Conservation (phyloP, 805 yeast genomes). For the Tetrapisispora taiwanensis region DNA sequence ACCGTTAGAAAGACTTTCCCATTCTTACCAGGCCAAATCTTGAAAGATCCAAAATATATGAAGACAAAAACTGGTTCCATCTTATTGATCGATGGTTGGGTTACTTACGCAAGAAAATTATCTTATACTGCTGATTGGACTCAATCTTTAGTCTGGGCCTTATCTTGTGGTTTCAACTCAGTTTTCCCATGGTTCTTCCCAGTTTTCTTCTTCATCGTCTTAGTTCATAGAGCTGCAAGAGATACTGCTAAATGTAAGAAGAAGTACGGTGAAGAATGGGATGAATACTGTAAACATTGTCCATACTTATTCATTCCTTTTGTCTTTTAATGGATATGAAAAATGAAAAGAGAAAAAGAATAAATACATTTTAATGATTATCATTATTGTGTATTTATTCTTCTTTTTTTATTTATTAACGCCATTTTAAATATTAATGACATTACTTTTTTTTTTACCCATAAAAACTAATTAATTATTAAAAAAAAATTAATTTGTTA, state of each 20-base stretch:
- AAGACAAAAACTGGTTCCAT: slow-evolving; percentile 76
- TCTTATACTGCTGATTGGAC: slow-evolving; percentile 92
- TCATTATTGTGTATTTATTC: background rate
- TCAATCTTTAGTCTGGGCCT: slow-evolving; percentile 86
- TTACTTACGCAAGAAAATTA: slow-evolving; percentile 81
- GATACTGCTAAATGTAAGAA: slow-evolving; percentile 74
- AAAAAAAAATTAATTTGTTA: too few relatives aligned
- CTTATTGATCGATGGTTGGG: slow-evolving; percentile 90
- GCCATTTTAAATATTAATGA: too few relatives aligned
- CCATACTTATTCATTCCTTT: slow-evolving; percentile 90
- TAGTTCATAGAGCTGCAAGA: slow-evolving; percentile 80
- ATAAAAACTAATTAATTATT: too few relatives aligned
- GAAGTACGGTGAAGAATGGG: slow-evolving; percentile 95
- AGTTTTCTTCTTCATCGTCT: slow-evolving; percentile 73
- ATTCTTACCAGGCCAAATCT: slow-evolving; percentile 72
- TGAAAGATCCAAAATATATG: slow-evolving; percentile 78
- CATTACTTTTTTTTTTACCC: too few relatives aligned
- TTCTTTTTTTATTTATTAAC: background rate
- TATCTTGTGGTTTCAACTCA: slow-evolving; percentile 77
- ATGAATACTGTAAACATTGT: slow-evolving; percentile 69
- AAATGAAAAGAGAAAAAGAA: background rate
- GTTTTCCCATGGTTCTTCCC: slow-evolving; percentile 97
- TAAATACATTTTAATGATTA: too few relatives aligned
- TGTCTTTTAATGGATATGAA: slow-evolving; percentile 40
- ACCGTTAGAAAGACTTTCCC: slow-evolving; percentile 83